These are phyloP conservation scores for Fusarium pseudograminearum DNA, from an alignment of 2,329 filamentous ascomycete species.

Conservation along the genomic window DNA sequence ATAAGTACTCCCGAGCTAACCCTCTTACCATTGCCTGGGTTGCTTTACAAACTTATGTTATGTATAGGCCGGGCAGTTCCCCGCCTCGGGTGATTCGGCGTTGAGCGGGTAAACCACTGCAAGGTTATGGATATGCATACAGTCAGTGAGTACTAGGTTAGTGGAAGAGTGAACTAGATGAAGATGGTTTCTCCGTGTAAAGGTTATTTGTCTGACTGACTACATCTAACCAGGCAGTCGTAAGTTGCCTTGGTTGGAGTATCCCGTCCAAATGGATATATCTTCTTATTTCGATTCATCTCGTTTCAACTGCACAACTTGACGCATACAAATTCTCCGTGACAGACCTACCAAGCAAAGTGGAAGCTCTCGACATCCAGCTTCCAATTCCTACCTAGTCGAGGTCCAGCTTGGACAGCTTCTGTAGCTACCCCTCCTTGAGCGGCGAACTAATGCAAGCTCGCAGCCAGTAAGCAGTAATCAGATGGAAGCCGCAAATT, in stretches of 20 bases:
- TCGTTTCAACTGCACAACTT: not conserved
- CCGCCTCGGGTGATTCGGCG: slow-evolving; percentile 29
- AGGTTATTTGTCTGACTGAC: not conserved
- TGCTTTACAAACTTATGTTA: not conserved
- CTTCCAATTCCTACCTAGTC: not conserved
- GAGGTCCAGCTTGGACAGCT: not conserved
- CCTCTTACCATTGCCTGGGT: not conserved
- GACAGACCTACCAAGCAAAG: slow-evolving; percentile 1
- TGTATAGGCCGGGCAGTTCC: not conserved
- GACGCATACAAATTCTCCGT: not conserved
- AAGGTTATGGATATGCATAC: slow-evolving; percentile 14
- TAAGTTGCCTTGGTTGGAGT: not conserved
- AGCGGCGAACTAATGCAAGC: slow-evolving; percentile 35
- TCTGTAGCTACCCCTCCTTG: slow-evolving; percentile 8
- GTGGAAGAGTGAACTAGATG: not conserved
- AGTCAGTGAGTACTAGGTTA: too few relatives aligned
- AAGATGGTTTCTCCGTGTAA: slow-evolving; percentile 4
- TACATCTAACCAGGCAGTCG: not conserved
- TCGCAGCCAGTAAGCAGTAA: not conserved
- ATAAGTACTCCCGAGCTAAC: not conserved
- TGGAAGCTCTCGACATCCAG: slow-evolving; percentile 1
- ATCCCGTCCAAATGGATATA: not conserved
- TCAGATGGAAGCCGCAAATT: slow-evolving; percentile 8
- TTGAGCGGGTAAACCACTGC: slow-evolving; percentile 28
- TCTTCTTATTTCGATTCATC: not conserved